Base-by-base conservation (phyloP, 2,329 filamentous ascomycete genomes). In the Ceratocystiopsis sp. region DNA sequence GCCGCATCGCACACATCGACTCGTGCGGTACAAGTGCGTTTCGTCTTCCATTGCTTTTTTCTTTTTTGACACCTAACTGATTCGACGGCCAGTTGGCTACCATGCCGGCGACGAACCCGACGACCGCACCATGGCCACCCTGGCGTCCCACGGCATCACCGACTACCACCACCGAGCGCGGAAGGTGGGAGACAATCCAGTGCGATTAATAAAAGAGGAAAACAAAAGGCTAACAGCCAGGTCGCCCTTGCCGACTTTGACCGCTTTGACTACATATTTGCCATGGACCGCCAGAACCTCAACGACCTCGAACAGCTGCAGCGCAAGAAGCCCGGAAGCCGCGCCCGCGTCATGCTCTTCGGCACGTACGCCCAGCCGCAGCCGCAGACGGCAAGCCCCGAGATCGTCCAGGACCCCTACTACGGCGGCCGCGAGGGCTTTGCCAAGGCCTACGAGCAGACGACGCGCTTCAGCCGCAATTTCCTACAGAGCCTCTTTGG, bases 221-320 rank as follows among this genome's bases (percentile, higher is more conserved):
- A 13, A 17, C 16, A 16, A 37, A 29, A 29, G 2, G 19, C 9
- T 29, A 29, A 29, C 25, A 5, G 7, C 10, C 35, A 75, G 71
- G 59, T 78, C 41, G 62, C 64, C 5, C 61, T 67, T 1, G 69
- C 71, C 42, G 91, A 98, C 61, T 93, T 96, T 53, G 65, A 77
- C 44, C 69, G 71, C 15, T 96, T 95, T 55, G 85, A 96, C 61
- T 96, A 93, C 62, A 78, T 98, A 47, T 78, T 98, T 45, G 87
- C 84, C 47, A 98, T 98, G 91, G 91, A 98, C 57, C 68, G 74
- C 40, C 74, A 77, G 38, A 96, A 96, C 58, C 65, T 93, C 38
- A 66, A 69, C 10, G 74, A 93, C 54, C 62, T 93, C 45, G 59
- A 76, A 53, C 67, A 75, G 33, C 61, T 79, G 55, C 66, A 74